Evolutionary conservation across 257 asterid genomes (phyloP), one percentile per base, ranked within the genome.

Genomic region (Solanum sitiens): DNA sequence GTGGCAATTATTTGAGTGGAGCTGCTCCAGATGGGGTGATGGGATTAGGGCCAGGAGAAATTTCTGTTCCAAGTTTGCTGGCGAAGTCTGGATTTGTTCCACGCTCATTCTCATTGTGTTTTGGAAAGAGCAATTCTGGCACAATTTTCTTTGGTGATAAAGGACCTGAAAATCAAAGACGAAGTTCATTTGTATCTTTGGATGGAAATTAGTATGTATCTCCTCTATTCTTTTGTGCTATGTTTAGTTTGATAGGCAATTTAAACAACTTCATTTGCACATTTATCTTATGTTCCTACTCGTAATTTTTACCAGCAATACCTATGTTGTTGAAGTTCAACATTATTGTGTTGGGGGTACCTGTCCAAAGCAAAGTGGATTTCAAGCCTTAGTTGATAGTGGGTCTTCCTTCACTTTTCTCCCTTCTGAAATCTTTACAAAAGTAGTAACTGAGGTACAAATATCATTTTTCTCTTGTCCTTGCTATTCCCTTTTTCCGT

Each of bases 401-500:
- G 98, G 98, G 21, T 91, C 98, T 37, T 94, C 98, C 3, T 95
- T 95, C 93, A 94, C 98, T n/a, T 93, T 82, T 86, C 91, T 95
- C 87, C 98, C 98, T 7, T 76, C 74, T 16, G 92, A 90, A 47
- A 92, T 56, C 88, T 94, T 92, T 71, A 87, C 91, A 63, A 87
- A 88, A 86, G 91, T 94, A 83, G 93, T 89, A 84, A 76, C 93
- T 30, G 95, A 94, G 95, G 98, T 95, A 85, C 80, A 85, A 18
- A 40, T 32, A n/a, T 73, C 68, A 18, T 80, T 30, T 47, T 80
- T 84, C 88, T 88, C 85, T 84, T 76, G 25, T 77, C 72, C 85
- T 75, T 39, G 86, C 77, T 79, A 73, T 84, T 77, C 20, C 87
- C 80, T 80, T 40, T 86, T 71, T 44, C 4, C 1, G 65, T 39